Conservation (phyloP, 2,329 filamentous ascomycete genomes). For the Calonectria leucothoes region DNA sequence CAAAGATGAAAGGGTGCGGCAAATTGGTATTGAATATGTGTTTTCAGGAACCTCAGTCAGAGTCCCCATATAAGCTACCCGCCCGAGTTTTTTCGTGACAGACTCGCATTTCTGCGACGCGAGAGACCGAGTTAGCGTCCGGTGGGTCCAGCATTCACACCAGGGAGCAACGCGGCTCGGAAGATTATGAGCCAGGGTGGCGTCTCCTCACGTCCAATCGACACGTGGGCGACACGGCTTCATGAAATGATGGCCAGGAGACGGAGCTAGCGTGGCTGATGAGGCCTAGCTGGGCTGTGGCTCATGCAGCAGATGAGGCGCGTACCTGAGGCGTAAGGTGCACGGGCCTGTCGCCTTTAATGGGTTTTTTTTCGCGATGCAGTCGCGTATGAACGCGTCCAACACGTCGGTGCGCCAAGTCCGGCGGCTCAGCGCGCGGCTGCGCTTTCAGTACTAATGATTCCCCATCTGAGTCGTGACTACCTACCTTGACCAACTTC, state of each 20-base stretch:
- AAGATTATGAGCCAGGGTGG: background rate
- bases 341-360: conserved; percentile 46
- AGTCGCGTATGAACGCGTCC: conserved; percentile 48
- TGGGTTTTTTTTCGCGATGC: conserved; percentile 40
- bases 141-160: background rate
- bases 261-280: background rate
- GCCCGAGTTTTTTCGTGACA: background rate
- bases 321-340: conserved; percentile 25
- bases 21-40: background rate
- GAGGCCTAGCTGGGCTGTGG: conserved; percentile 13
- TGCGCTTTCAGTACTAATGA: conserved; percentile 33
- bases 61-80: no score
- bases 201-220: conserved; percentile 27
- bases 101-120: background rate
- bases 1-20: background rate
- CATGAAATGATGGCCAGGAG: background rate
- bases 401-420: conserved; percentile 32
- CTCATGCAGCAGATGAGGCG: conserved; percentile 24
- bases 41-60: background rate
- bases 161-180: background rate
- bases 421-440: conserved; percentile 37
- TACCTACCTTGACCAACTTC: conserved; percentile 30
- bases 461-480: conserved; percentile 25
- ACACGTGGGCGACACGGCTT: conserved; percentile 17
- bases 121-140: background rate